Evolutionary conservation across 1,284 basidiomycete genomes (phyloP), one percentile per base, ranked within the genome.

Genomic region (Cutaneotrichosporon sp.): DNA sequence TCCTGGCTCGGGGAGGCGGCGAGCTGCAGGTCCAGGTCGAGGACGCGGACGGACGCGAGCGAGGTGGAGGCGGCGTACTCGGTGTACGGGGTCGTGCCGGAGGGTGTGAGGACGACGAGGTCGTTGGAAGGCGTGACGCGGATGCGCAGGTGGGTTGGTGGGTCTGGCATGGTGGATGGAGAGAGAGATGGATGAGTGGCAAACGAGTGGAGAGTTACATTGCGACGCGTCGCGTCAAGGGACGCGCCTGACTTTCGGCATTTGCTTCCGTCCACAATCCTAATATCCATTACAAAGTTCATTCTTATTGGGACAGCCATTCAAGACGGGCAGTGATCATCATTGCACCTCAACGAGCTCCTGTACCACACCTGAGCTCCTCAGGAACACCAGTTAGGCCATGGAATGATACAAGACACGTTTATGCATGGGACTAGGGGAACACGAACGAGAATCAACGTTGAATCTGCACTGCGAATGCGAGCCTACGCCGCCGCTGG

Each of bases 11-110:
- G 16, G 3, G 8, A 6, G 8, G 31, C 33, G 10, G 51, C 2
- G 22, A 36, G 51, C 14, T n/a, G 34, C 9, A 36, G 33, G 51
- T 53, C 34, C 13, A 53, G 34, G 34, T 53, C 51, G 20, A 53
- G 34, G 51, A 53, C 20, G 18, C 51, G 51, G 0, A 53, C 51
- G 22, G 51, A 20, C 1, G 20, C 22, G 11, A 38, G 14, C 1
- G 33, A 36, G 13, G 51, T 20, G 51, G 13, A 5, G 9, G 47
- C 25, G 25, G 25, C 51, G 14, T 33, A 53, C 6, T 24, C 22
- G 34, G 20, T 14, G 22, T 18, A 53, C 1, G 33, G 22, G 2
- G 33, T 11, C 3, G 33, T 2, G 20, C 34, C 51, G 6, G 33
- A 9, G 20, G 51, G 34, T 13, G 51, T 53, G 11, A 36, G 18